Base-by-base conservation (phyloP, 805 yeast genomes). In the Candida orba region DNA sequence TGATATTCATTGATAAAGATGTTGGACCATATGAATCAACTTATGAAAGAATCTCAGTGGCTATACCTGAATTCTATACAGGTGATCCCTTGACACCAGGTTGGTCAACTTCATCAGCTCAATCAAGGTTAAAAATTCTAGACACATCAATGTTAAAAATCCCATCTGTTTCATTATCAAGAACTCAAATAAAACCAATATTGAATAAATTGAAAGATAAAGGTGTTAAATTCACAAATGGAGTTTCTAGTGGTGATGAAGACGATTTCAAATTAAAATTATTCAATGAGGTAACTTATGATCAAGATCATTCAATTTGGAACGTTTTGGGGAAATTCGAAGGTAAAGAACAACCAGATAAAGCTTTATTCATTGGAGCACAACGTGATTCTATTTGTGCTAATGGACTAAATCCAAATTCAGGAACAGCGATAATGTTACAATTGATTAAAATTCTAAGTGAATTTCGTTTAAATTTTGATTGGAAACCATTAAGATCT, bases 51-150 rank as follows among this genome's bases (percentile, higher is more conserved):
- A 56, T 57, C 36, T 70, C 82, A 36, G 84, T 80, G 6, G 84
- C 79, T 0, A 61, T 76, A 31, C 71, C 81, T 1, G 77, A 81
- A 44, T 64, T 63, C 42, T 74, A 77, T 45, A 76, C 91, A 1
- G 97, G 97, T 8, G 93, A 89, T 59, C 75, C 88, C 4, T 58
- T 85, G 31, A 73, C 84, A 3, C 95, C 95, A 0, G 96, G 95
- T 2, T 79, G 83, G 80, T 69, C 81, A 0, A 65, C 75, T 20
- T 65, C 65, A 34, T 67, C 65, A 20, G 60, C 62, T 43, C 63
- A 63, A 37, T 67, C 67, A 14, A 67, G 69, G 43, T 56, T 67
- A 15, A 64, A 62, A 13, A 65, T 78, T 65, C 61, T 67, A 6
- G 64, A 74, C 14, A 75, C 85, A 0, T 58, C 58, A 6, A 67